These are phyloP conservation scores for Cercospora beticola DNA, from an alignment of 2,329 filamentous ascomycete genomes.

Conservation along the genomic window DNA sequence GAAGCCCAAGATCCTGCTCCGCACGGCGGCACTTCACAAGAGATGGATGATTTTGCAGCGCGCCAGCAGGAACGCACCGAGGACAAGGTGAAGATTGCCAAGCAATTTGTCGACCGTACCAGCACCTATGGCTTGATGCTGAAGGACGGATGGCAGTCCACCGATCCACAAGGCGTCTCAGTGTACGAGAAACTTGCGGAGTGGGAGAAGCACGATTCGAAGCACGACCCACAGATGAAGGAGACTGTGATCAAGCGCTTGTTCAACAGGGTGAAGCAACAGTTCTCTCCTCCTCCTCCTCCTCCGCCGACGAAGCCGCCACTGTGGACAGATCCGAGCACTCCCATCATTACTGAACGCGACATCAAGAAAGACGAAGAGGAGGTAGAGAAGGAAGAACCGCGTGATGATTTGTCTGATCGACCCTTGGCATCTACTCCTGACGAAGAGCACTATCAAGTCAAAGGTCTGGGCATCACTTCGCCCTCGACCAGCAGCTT, in stretches of 20 bases:
- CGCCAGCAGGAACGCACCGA: background rate
- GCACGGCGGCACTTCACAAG: conserved; percentile 1
- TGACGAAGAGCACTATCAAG: conserved; percentile 12
- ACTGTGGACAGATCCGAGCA: background rate
- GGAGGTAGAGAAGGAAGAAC: background rate
- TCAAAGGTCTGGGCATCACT: conserved; percentile 5
- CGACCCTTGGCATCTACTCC: conserved; percentile 5
- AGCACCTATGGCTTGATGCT: conserved; percentile 10
- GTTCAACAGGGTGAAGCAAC: conserved; percentile 8
- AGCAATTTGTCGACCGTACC: conserved; percentile 10
- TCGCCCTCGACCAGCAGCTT: background rate
- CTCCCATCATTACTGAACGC: conserved; percentile 2
- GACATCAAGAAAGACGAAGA: background rate
- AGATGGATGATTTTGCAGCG: background rate
- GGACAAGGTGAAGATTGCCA: conserved; percentile 1
- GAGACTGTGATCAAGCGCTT: conserved; percentile 8
- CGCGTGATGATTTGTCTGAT: background rate
- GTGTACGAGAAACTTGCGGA: conserved; percentile 3
- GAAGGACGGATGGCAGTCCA: conserved; percentile 9
- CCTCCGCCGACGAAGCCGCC: background rate
- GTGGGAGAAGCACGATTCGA: conserved; percentile 7
- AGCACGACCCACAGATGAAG: conserved; percentile 10
- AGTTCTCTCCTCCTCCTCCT: background rate
- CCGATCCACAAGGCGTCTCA: conserved; percentile 3
- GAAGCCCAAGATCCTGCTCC: conserved; percentile 2